A percentile compares a stretch with the other conserved stretches of the same genome.
Evolutionary conservation across 192 early-diverging fungal species (phyloP).

Genomic region (Coemansia interrupta): DNA sequence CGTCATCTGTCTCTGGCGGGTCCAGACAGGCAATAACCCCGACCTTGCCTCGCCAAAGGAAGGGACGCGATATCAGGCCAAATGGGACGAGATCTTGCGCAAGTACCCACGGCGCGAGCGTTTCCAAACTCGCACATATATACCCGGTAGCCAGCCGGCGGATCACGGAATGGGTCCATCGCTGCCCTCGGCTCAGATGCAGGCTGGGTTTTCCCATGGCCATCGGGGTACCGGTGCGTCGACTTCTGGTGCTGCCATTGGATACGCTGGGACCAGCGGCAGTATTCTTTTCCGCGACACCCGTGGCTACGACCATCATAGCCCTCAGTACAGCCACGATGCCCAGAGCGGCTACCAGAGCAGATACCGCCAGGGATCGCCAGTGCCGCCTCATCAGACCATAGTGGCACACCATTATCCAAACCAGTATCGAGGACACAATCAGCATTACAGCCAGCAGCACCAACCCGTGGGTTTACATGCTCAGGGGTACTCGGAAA

Average conservation of each 20-base stretch:
- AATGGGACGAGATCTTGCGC: slow-evolving; percentile 54
- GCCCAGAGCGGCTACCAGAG: background rate
- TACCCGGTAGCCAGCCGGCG: slow-evolving; percentile 6
- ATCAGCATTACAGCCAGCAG: background rate
- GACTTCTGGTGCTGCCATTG: background rate
- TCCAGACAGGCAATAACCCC: slow-evolving; percentile 48
- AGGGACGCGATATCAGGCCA: slow-evolving; percentile 49
- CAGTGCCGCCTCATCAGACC: background rate
- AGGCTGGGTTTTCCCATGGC: background rate
- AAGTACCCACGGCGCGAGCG: slow-evolving; percentile 45
- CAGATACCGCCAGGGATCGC: background rate
- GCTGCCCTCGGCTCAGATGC: slow-evolving; percentile 4
- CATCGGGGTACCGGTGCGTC: background rate
- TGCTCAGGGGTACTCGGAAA: background rate
- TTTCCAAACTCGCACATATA: slow-evolving; percentile 19
- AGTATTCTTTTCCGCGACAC: slow-evolving; percentile 3
- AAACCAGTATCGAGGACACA: background rate
- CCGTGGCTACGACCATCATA: background rate
- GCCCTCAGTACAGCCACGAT: background rate
- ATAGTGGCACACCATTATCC: too few species aligned
- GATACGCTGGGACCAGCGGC: slow-evolving; percentile 1
- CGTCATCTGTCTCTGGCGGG: slow-evolving; percentile 51
- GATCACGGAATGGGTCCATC: background rate
- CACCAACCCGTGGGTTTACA: background rate
- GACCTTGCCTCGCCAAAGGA: slow-evolving; percentile 51